Conservation (phyloP, 2,329 filamentous ascomycete genomes). For the Fusarium sp. region DNA sequence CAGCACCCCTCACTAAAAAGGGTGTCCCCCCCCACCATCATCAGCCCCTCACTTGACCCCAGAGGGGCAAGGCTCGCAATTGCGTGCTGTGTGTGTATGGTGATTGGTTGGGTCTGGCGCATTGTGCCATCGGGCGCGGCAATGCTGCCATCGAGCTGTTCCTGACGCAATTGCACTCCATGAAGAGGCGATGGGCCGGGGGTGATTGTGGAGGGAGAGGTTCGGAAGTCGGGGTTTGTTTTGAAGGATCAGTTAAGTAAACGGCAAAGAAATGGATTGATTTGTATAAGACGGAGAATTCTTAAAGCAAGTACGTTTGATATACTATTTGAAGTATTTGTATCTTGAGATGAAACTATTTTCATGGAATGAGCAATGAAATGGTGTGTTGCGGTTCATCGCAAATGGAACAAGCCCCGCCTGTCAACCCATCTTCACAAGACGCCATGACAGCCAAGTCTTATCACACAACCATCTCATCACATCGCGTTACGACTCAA, state of each 20-base stretch:
- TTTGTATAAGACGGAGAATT: too few species aligned
- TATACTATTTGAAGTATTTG: too few species aligned
- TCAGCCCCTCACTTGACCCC: constrained; percentile 40
- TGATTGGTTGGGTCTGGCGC: constrained; percentile 27
- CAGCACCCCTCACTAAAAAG: constrained; percentile 13
- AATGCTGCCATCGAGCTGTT: constrained; percentile 42
- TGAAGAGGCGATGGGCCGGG: constrained; percentile 31
- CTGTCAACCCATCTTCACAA: not conserved
- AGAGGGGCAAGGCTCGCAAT: constrained; percentile 41
- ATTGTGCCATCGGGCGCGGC: constrained; percentile 41
- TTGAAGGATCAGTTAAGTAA: not conserved
- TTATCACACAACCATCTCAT: constrained; percentile 9
- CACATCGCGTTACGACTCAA: constrained; percentile 5
- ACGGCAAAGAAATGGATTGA: not conserved
- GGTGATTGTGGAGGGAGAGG: not conserved
- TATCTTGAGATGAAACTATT: not conserved
- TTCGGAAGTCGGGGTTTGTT: constrained; percentile 33
- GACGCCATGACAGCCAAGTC: constrained; percentile 13
- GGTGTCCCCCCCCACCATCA: constrained; percentile 22
- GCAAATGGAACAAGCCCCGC: not conserved
- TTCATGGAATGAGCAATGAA: accelerated
- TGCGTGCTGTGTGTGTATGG: constrained; percentile 38
- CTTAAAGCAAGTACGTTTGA: too few species aligned
- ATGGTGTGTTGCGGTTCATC: not conserved
- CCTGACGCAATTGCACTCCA: constrained; percentile 41